Percentiles rank a stretch among this genome's conserved stretches.
These are phyloP conservation scores for Alopecurus myosuroides DNA, from an alignment of 176 grass and related monocot genomes.

Conservation along the genomic window DNA sequence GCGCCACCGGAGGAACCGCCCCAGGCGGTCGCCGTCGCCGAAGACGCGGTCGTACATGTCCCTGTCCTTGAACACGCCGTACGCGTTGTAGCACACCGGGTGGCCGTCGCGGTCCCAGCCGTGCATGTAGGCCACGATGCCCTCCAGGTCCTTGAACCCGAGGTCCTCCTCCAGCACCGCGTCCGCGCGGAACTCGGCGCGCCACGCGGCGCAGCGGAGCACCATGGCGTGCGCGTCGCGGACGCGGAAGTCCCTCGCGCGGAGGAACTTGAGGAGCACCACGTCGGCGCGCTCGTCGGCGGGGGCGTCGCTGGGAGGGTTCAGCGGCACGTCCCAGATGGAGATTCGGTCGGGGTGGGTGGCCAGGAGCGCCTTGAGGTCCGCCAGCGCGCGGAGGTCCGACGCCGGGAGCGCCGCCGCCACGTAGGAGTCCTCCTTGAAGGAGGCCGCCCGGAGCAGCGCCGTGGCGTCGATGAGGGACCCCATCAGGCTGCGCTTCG, in stretches of 20 bases:
- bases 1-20: slow-evolving; percentile 85
- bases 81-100: slow-evolving; percentile 96
- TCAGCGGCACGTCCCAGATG: slow-evolving; percentile 82
- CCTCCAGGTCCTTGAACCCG: slow-evolving; percentile 92
- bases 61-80: slow-evolving; percentile 73
- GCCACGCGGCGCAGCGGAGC: slow-evolving; percentile 66
- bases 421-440: slow-evolving; percentile 95
- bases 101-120: slow-evolving; percentile 75
- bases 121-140: slow-evolving; percentile 87
- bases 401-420: slow-evolving; percentile 54
- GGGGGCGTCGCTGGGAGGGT: neutral
- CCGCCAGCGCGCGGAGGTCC: slow-evolving; percentile 73
- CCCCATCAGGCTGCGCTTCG: slow-evolving; percentile 70
- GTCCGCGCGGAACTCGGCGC: slow-evolving; percentile 75
- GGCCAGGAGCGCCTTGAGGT: slow-evolving; percentile 62
- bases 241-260: slow-evolving; percentile 78
- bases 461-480: slow-evolving; percentile 81
- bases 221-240: slow-evolving; percentile 86
- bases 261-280: slow-evolving; percentile 93
- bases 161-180: slow-evolving; percentile 71
- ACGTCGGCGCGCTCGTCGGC: slow-evolving; percentile 74
- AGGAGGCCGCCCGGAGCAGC: slow-evolving; percentile 60
- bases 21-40: slow-evolving; percentile 71
- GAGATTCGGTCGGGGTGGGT: slow-evolving; percentile 55
- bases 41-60: slow-evolving; percentile 78